Percentiles rank a stretch among this genome's conserved stretches.
Evolutionary conservation across 164 flowering plant genomes (phyloP).

Genomic region (Vitis rotundifolia): DNA sequence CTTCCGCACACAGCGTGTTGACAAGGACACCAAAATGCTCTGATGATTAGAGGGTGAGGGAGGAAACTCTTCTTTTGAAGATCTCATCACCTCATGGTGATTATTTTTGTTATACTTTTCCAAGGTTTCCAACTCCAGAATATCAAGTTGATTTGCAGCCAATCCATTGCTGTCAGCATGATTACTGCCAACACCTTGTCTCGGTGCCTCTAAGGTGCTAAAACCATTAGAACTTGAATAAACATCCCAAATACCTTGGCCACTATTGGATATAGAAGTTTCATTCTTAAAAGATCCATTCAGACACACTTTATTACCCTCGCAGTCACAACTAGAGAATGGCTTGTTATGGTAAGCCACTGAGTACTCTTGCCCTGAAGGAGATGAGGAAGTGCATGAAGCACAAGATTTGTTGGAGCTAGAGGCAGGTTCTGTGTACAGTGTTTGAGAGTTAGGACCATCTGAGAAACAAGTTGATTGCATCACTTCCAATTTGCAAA

Average conservation of each 20-base stretch:
- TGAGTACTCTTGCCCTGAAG: conserved; percentile 7
- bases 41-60: conserved; percentile 85
- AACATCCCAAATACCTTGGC: not conserved
- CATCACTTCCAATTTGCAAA: conserved; percentile 4
- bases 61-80: conserved; percentile 75
- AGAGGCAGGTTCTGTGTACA: not conserved
- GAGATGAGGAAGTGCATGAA: conserved; percentile 10
- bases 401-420: conserved; percentile 4
- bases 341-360: not conserved
- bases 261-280: not conserved
- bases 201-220: conserved; percentile 1
- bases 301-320: not conserved
- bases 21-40: conserved; percentile 87
- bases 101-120: conserved; percentile 2
- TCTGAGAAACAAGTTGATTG: not conserved
- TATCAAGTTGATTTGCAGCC: not conserved
- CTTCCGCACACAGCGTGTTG: conserved; percentile 89
- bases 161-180: not conserved
- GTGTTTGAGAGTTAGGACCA: not conserved
- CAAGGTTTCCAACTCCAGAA: not conserved
- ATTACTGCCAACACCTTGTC: not conserved
- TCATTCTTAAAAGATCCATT: not conserved
- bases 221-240: not conserved
- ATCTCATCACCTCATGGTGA: conserved; percentile 28
- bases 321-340: not conserved